Base-by-base conservation (phyloP, 1,139 yeast species). In the Saccharomyces hybrid region DNA sequence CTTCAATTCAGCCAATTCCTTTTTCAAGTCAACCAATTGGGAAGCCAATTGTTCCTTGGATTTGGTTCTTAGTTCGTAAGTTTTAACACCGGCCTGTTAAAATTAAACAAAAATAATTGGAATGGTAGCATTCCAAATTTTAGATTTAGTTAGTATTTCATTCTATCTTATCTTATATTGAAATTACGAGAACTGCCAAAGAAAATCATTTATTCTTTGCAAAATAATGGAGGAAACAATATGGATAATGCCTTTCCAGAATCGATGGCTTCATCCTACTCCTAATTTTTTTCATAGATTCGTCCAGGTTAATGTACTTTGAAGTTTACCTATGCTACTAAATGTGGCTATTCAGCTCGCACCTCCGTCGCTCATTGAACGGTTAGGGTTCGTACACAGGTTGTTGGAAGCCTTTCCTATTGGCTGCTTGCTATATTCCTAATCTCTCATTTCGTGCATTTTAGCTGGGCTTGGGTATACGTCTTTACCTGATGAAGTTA, bases 61-160 rank as follows among this genome's bases (percentile, higher is more conserved):
- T 82, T 90, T 88, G 77, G 95, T 86, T 81, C 96, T 89, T 78
- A 95, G 87, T 84, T 91, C 97, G 83, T 81, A 88, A 80, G 95
- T 84, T 81, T 87, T 90, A 76, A 88, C 81, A 77, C 88, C 91
- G 79, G 95, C 93, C 95, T 86, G 71, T 55, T 42, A 26, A 12
- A 21, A 24, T 4, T 8, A 46, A 11, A 8, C 16, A 12, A 8
- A 14, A 24, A 46, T 7, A 46, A 46, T 21, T 14, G 31, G 26
- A 46, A 26, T 46, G 11, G 24, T 7, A 38, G 26, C 44, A 26
- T 26, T 27, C 29, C 28, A 46, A 5, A 24, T 26, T 14, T 46
- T 27, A 1, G 26, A 11, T 16, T 8, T 16, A 8, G 44, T 38
- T 38, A 38, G 44, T 38, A 38, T 38, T 38, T 16, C 21, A 38